Conservation (phyloP, 2,329 filamentous ascomycete species). For the Diaporthe amygdali region DNA sequence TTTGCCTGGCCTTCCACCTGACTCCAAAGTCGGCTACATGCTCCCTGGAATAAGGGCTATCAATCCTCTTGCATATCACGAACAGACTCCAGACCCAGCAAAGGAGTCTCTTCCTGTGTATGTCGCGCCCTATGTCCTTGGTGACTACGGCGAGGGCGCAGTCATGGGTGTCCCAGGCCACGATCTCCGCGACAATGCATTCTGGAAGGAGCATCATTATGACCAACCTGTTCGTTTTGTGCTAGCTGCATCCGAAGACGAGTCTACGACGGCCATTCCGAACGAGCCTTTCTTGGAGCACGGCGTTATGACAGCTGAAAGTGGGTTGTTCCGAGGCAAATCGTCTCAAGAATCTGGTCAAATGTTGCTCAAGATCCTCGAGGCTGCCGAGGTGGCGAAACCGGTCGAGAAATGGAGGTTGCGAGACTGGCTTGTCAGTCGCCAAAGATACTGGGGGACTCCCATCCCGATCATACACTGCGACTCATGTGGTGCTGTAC, state of each 20-base stretch:
- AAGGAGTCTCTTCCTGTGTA: constrained; percentile 73
- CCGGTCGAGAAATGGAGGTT: constrained; percentile 78
- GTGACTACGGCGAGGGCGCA: constrained; percentile 84
- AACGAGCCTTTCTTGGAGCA: constrained; percentile 66
- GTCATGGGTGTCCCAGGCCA: constrained; percentile 94
- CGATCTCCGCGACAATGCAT: constrained; percentile 77
- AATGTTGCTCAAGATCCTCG: constrained; percentile 63
- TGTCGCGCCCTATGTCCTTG: constrained; percentile 83
- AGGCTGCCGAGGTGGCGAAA: constrained; percentile 62
- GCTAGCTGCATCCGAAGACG: constrained; percentile 57
- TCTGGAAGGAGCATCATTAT: constrained; percentile 75
- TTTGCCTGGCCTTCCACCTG: constrained; percentile 58
- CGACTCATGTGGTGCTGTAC: constrained; percentile 74
- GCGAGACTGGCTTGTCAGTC: constrained; percentile 87
- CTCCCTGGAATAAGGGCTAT: constrained; percentile 65
- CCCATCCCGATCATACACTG: constrained; percentile 92
- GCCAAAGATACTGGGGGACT: constrained; percentile 91
- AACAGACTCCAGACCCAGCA: constrained; percentile 52
- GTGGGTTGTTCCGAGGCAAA: constrained; percentile 68
- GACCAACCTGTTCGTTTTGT: constrained; percentile 68
- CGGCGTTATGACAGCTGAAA: constrained; percentile 71
- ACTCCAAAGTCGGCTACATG: constrained; percentile 71
- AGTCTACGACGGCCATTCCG: constrained; percentile 46
- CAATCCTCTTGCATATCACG: constrained; percentile 68
- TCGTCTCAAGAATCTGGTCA: constrained; percentile 66